These are phyloP conservation scores for Leishmania mexicana DNA, from an alignment of 208 protist genomes.

Conservation along the genomic window DNA sequence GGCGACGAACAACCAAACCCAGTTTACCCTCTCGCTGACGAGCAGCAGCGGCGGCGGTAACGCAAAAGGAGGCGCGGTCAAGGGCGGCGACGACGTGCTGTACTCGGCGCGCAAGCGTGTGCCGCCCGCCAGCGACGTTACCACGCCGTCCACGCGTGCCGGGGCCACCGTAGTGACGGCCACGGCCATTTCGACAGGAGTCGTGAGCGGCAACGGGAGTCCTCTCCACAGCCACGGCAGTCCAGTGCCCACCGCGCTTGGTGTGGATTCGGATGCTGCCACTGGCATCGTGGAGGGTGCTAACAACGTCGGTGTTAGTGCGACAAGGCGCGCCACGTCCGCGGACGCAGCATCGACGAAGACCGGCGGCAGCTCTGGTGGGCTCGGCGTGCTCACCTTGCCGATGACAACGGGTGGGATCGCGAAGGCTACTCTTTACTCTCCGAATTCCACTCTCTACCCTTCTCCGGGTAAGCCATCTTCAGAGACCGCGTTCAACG, in stretches of 20 bases:
- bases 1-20: constrained; percentile 32
- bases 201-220: not conserved
- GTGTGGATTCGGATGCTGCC: not conserved
- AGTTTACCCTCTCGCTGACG: constrained; percentile 36
- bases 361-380: constrained; percentile 1
- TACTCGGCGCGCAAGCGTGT: constrained; percentile 38
- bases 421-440: constrained; percentile 1
- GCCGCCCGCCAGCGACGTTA: not conserved
- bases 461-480: not conserved
- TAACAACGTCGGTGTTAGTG: not conserved
- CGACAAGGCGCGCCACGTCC: not conserved
- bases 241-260: not conserved
- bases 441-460: not conserved
- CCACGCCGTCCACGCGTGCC: not conserved
- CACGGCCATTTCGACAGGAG: not conserved
- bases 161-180: not conserved
- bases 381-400: constrained; percentile 8
- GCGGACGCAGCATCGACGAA: not conserved
- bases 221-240: not conserved
- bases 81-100: constrained; percentile 25
- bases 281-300: constrained; percentile 6
- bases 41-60: constrained; percentile 5
- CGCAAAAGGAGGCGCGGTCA: not conserved
- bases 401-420: constrained; percentile 9
- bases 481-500: not conserved